Evolutionary conservation across 192 early-diverging fungal species (phyloP).

Genomic region (Backusella morwellensis): DNA sequence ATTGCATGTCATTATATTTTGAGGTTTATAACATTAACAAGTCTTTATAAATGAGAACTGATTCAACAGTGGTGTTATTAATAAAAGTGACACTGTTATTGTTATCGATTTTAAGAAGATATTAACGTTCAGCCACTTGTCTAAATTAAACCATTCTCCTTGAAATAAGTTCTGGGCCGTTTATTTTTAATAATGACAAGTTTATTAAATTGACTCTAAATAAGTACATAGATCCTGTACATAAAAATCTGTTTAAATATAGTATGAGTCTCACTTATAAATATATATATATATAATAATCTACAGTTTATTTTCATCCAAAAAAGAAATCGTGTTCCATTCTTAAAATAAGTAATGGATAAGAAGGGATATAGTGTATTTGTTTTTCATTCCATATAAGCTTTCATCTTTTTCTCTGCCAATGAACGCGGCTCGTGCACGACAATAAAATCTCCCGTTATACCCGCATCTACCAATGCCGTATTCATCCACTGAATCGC

Average conservation of each 20-base stretch:
- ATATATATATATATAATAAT: not conserved
- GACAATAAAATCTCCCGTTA: constrained; percentile 18
- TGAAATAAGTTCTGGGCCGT: no score
- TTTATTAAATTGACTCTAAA: not conserved
- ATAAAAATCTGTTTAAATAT: no score
- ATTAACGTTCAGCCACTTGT: no score
- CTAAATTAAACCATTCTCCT: no score
- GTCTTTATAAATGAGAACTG: no score
- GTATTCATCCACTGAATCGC: constrained; percentile 34
- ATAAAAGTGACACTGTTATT: no score
- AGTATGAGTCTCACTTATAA: no score
- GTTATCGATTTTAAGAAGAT: no score
- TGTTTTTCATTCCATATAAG: not conserved
- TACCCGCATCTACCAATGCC: constrained; percentile 25
- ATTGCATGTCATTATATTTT: not conserved
- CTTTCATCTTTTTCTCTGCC: constrained; percentile 34
- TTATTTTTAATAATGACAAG: not conserved
- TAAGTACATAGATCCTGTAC: no score
- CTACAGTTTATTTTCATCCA: not conserved
- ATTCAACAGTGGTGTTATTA: no score
- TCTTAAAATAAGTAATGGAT: not conserved
- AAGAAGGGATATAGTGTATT: not conserved
- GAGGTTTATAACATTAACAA: no score
- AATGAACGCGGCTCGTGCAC: constrained; percentile 33
- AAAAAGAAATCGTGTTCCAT: no score